Percentiles rank a stretch among this genome's conserved stretches.
Conservation (phyloP, 2,329 filamentous ascomycete species). For the Chrysoporthe austroafricana region DNA sequence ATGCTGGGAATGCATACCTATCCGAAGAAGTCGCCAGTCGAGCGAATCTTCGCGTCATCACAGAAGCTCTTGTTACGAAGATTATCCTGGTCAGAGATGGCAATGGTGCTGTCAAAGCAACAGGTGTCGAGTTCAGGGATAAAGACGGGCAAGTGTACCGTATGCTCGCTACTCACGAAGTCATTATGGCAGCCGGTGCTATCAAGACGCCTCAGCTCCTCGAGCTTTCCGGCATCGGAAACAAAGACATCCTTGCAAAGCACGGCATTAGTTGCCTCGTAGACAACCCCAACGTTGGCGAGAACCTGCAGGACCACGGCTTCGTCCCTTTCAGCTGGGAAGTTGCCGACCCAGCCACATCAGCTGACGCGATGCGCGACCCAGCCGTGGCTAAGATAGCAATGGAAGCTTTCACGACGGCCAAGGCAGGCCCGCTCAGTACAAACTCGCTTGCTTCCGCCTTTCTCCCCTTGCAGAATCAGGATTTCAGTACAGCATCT, state of each 20-base stretch:
- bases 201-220: conserved; percentile 34
- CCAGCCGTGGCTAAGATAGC: conserved; percentile 24
- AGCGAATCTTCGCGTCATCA: conserved; percentile 29
- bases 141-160: conserved; percentile 30
- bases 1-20: conserved; percentile 28
- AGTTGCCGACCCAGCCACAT: conserved; percentile 39
- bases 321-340: conserved; percentile 35
- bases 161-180: conserved; percentile 27
- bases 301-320: conserved; percentile 46
- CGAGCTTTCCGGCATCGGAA: conserved; percentile 34
- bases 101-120: conserved; percentile 28
- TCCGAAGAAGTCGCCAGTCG: conserved; percentile 20
- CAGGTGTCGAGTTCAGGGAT: conserved; percentile 32
- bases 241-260: conserved; percentile 42
- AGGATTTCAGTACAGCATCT: neutral
- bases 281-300: conserved; percentile 43
- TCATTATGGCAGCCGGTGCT: conserved; percentile 41
- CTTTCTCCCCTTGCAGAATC: conserved; percentile 20
- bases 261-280: conserved; percentile 40
- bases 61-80: conserved; percentile 34
- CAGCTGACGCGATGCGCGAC: conserved; percentile 29
- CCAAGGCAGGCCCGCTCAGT: conserved; percentile 34
- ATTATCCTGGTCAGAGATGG: conserved; percentile 29
- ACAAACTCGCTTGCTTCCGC: conserved; percentile 36
- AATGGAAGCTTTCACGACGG: conserved; percentile 35